Conservation (phyloP, 192 early-diverging fungal genomes). For the Entomortierella lignicola region DNA sequence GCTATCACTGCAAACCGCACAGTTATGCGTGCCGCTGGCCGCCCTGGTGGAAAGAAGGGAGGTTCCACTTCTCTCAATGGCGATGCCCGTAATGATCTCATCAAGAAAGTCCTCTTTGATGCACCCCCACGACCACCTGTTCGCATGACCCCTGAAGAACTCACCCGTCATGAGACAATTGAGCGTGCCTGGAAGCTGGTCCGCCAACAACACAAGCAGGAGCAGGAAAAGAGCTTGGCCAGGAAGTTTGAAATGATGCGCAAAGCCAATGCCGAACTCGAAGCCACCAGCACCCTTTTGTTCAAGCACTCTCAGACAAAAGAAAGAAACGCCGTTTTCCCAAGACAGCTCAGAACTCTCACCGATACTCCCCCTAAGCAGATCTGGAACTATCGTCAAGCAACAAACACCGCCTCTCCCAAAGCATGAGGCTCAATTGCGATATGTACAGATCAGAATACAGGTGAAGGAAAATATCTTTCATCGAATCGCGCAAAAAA, state of each 20-base stretch:
- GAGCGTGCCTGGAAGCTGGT: conserved; percentile 74
- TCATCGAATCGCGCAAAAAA: not conserved
- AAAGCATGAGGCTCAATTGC: conserved; percentile 35
- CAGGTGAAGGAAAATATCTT: not conserved
- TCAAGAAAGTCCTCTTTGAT: conserved; percentile 78
- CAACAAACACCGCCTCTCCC: conserved; percentile 6
- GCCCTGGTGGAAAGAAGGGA: conserved; percentile 27
- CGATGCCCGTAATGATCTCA: conserved; percentile 74
- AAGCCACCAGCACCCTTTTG: conserved; percentile 65
- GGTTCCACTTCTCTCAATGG: conserved; percentile 45
- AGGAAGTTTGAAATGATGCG: conserved; percentile 74
- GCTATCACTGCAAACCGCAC: conserved; percentile 21
- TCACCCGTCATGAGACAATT: conserved; percentile 75
- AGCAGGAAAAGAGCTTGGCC: conserved; percentile 55
- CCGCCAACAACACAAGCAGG: conserved; percentile 61
- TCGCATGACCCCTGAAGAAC: conserved; percentile 66
- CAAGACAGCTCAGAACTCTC: conserved; percentile 77
- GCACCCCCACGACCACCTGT: conserved; percentile 55
- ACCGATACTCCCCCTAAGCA: conserved; percentile 77
- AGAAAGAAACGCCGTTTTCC: conserved; percentile 68
- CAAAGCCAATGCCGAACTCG: conserved; percentile 73
- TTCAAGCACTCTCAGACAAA: conserved; percentile 74
- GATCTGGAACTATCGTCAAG: conserved; percentile 76
- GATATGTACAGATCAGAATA: not conserved
- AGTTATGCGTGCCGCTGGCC: conserved; percentile 43